Evolutionary conservation across 768 basidiomycete species (phyloP).

Genomic region (Kwoniella sp.): DNA sequence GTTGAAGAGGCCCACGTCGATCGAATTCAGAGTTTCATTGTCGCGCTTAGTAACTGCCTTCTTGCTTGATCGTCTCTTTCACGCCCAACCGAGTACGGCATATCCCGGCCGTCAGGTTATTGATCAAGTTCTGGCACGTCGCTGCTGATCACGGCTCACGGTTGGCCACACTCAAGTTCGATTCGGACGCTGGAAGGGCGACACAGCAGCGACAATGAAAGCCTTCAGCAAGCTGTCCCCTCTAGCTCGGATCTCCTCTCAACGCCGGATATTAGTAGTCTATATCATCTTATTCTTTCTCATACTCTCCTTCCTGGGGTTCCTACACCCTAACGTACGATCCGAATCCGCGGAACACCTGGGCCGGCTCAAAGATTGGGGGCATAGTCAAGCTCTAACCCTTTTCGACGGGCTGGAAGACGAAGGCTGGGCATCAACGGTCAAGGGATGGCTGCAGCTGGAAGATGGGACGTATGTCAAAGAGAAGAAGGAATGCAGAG

Average conservation of each 20-base stretch:
- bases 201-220: neutral
- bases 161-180: no score
- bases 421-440: neutral
- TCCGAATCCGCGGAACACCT: constrained; percentile 6
- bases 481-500: constrained; percentile 23
- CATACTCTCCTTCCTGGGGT: neutral
- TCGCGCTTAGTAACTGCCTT: no score
- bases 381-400: neutral
- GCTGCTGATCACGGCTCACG: no score
- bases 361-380: neutral
- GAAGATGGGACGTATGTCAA: neutral
- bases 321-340: constrained; percentile 10
- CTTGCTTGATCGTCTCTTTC: no score
- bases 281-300: constrained; percentile 6
- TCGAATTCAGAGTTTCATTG: no score
- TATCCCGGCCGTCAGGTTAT: no score
- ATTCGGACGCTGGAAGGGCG: neutral
- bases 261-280: constrained; percentile 3
- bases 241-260: constrained; percentile 3
- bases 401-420: neutral
- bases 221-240: neutral
- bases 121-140: no score
- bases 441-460: constrained; percentile 12
- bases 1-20: no score
- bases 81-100: no score